Base-by-base conservation (phyloP, 331 rosid genomes). In the Malus hybrid region DNA sequence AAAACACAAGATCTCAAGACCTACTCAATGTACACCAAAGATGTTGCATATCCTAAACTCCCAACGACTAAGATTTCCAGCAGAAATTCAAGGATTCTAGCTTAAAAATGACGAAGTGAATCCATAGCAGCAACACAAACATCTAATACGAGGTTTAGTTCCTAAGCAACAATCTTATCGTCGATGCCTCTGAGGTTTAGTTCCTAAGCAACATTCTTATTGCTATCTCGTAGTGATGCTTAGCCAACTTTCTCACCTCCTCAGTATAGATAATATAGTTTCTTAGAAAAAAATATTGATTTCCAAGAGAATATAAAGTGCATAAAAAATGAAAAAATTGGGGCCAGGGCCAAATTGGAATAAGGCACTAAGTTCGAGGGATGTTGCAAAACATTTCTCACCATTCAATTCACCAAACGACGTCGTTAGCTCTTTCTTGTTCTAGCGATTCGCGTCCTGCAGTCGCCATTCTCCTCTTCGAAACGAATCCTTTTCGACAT, bases 171-270 rank as follows among this genome's bases (percentile, higher is more conserved):
- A 6, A 39, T 61, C 69, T 73, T 60, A 1, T 13, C 1, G 69
- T 16, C 44, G 69, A 24, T 27, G 44, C 60, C 69, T 59, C 56
- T 20, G n/a, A 7, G 33, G 14, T 1, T 24, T 27, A 27, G 61
- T 24, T 71, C 54, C 54, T 56, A 20, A 19, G 65, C 13, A 56
- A 20, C 54, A 14, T 34, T 57, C 67, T 72, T 28, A 36, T 9
- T 36, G 0, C 42, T 36, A 36, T 10, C 0, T 3, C 42, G 4
- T 36, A 0, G 11, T 36, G 44, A 36, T 8, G 11, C 11, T 36
- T 36, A 39, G 4, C 1, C 4, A 0, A 39, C 4, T 39, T 39
- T 0, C 0, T 0, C 11, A 39, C 44, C 0, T 39, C 44, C 1
- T 39, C 1, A 39, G 11, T 39, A 9, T 39, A 39, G 44, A 36